These are phyloP conservation scores for Xanthoconium separans DNA, from an alignment of 1,284 basidiomycete genomes.

Conservation along the genomic window DNA sequence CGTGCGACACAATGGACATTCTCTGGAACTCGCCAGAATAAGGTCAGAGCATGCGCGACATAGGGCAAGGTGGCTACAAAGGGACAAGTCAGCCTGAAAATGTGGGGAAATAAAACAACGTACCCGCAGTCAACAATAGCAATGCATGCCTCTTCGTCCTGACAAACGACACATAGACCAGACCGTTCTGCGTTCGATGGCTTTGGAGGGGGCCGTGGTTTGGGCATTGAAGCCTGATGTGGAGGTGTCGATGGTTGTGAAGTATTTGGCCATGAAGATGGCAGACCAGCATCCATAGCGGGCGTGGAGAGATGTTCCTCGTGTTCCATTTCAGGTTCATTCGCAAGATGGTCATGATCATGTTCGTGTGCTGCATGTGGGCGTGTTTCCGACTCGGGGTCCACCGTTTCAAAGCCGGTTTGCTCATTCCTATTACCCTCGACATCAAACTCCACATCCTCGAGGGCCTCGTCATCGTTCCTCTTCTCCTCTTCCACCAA, in stretches of 20 bases:
- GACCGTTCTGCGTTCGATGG: conserved; percentile 54
- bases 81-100: not conserved
- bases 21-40: conserved; percentile 75
- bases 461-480: conserved; percentile 41
- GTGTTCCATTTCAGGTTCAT: conserved; percentile 5
- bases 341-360: not conserved
- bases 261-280: conserved; percentile 8
- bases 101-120: conserved; percentile 28
- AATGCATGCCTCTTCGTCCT: conserved; percentile 88
- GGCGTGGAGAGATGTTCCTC: conserved; percentile 8
- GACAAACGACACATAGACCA: conserved; percentile 85
- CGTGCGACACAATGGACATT: conserved; percentile 85
- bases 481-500: conserved; percentile 66
- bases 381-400: conserved; percentile 16
- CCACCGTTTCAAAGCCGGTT: conserved; percentile 10
- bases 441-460: conserved; percentile 36
- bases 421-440: not conserved
- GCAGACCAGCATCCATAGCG: not conserved
- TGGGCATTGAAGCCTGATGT: conserved; percentile 29
- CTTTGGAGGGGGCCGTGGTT: conserved; percentile 33
- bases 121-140: conserved; percentile 93
- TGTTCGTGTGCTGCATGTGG: conserved; percentile 1
- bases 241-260: conserved; percentile 16
- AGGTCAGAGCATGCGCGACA: conserved; percentile 83
- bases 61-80: conserved; percentile 74